A percentile compares a stretch with the other conserved stretches of the same genome.
These are phyloP conservation scores for Saturnispora silvae DNA, from an alignment of 805 yeast genomes.

Conservation along the genomic window DNA sequence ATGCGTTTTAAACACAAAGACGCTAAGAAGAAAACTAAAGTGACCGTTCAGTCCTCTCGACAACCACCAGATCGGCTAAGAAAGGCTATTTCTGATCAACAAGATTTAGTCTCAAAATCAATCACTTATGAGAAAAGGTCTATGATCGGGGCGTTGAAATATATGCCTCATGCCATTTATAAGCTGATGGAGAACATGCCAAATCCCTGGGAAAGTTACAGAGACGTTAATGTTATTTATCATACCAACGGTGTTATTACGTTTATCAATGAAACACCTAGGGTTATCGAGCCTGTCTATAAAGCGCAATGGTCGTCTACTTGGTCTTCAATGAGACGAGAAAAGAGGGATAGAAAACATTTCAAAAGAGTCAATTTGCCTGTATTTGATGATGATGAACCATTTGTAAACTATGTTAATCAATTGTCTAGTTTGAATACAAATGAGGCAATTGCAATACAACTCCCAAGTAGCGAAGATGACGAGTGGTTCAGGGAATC, in stretches of 20 bases:
- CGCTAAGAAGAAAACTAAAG: conserved; percentile 39
- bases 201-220: conserved; percentile 90
- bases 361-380: conserved; percentile 92
- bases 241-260: conserved; percentile 92
- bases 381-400: conserved; percentile 96
- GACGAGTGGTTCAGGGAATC: conserved; percentile 75
- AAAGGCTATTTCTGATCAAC: conserved; percentile 72
- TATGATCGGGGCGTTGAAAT: conserved; percentile 82
- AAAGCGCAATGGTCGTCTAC: conserved; percentile 91
- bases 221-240: conserved; percentile 80
- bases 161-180: conserved; percentile 89
- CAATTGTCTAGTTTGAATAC: conserved; percentile 65
- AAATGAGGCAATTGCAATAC: conserved; percentile 57
- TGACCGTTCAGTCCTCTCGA: conserved; percentile 47
- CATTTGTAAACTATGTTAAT: conserved; percentile 76
- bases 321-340: conserved; percentile 91
- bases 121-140: conserved; percentile 79
- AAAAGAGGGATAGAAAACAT: conserved; percentile 80
- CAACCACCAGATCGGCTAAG: conserved; percentile 93
- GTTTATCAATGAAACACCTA: conserved; percentile 83
- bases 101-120: conserved; percentile 70
- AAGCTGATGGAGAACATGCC: conserved; percentile 94
- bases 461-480: conserved; percentile 57
- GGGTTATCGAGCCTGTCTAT: conserved; percentile 87
- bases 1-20: conserved; percentile 32